Conservation (phyloP, 2,329 filamentous ascomycete genomes). For the Fusarium chlamydosporum region DNA sequence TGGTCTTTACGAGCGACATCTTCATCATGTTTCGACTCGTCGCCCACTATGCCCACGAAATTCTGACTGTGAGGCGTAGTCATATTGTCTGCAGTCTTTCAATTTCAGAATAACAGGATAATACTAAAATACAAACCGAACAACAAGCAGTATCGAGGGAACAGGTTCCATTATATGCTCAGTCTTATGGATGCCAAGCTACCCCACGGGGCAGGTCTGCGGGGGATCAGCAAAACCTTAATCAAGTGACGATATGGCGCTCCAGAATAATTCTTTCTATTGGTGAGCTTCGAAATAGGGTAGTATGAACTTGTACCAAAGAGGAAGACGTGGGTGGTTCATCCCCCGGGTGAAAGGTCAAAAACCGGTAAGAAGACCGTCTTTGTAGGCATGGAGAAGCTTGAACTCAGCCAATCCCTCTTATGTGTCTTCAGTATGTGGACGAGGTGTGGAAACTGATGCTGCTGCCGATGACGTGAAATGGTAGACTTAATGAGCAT, state of each 20-base stretch:
- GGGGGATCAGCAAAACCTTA: slow-evolving; percentile 29
- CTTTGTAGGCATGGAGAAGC: background rate
- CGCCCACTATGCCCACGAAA: background rate
- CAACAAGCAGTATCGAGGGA: background rate
- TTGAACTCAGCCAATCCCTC: no score
- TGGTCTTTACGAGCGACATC: slow-evolving; percentile 19
- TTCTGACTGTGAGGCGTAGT: background rate
- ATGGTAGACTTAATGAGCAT: background rate
- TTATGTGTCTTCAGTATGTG: background rate
- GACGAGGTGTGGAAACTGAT: background rate
- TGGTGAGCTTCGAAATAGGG: slow-evolving; percentile 1
- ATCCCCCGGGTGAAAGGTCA: background rate
- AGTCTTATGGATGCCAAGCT: slow-evolving; percentile 1
- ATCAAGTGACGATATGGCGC: slow-evolving; percentile 5
- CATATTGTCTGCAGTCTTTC: background rate
- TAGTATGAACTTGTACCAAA: slow-evolving; percentile 12
- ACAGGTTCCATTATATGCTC: slow-evolving; percentile 1
- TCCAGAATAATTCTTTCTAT: background rate
- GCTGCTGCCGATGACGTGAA: background rate
- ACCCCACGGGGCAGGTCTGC: slow-evolving; percentile 31
- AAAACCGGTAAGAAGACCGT: background rate
- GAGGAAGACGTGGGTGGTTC: background rate
- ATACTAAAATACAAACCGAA: background rate
- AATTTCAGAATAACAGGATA: rapidly evolving
- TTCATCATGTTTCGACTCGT: background rate